phyloP scores from a whole-genome alignment of 2,329 filamentous ascomycete genomes.

The Colletotrichum camelliae region DNA sequence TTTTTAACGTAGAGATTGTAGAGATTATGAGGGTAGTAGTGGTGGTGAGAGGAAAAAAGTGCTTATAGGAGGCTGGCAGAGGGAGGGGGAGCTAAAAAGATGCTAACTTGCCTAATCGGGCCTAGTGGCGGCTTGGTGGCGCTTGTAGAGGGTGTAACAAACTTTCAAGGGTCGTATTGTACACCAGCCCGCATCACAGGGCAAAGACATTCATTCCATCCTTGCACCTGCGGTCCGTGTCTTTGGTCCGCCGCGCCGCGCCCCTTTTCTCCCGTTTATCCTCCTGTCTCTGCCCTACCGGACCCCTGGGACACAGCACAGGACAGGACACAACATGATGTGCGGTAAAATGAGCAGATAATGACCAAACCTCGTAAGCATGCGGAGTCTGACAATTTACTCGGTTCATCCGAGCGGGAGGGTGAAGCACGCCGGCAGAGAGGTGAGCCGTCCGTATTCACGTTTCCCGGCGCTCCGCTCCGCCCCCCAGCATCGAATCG shows the following conservation, averaged over 20 bases:
- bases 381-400: neutral
- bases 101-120: no score
- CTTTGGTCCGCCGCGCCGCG: neutral
- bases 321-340: neutral
- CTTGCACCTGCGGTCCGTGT: neutral
- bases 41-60: no score
- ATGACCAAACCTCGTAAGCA: neutral
- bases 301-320: neutral
- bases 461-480: neutral
- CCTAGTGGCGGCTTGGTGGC: no score
- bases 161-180: no score
- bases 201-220: neutral
- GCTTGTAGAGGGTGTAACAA: no score
- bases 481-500: neutral
- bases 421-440: neutral
- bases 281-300: neutral
- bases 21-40: no score
- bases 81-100: no score
- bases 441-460: neutral
- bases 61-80: no score
- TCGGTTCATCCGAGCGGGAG: slow-evolving; percentile 5
- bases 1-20: no score
- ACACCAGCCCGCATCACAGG: neutral
- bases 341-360: neutral
- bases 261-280: neutral